Percentiles rank a stretch among this genome's conserved stretches.
Conservation (phyloP, 208 protist genomes). For the Wallacemonas sp. region DNA sequence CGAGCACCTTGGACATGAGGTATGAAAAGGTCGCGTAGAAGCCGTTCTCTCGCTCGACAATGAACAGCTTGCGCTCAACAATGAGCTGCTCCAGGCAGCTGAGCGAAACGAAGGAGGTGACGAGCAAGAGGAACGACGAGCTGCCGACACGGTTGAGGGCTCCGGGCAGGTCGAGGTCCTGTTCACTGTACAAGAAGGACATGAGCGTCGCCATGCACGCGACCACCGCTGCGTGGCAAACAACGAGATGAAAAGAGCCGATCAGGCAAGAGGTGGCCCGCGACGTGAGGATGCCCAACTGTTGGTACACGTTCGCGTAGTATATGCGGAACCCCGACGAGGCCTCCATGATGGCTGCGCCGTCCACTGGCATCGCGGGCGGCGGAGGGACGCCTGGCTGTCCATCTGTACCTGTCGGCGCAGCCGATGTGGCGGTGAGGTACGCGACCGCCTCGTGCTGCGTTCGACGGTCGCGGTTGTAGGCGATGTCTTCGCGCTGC, state of each 20-base stretch:
- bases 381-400: slow-evolving; percentile 18
- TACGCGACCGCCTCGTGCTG: slow-evolving; percentile 9
- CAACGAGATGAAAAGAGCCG: slow-evolving; percentile 76
- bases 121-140: slow-evolving; percentile 81
- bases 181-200: slow-evolving; percentile 76
- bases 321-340: slow-evolving; percentile 57
- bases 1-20: slow-evolving; percentile 86
- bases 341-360: slow-evolving; percentile 38
- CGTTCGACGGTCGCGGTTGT: slow-evolving; percentile 1
- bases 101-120: slow-evolving; percentile 87
- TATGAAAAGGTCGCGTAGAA: slow-evolving; percentile 88
- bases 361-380: slow-evolving; percentile 5
- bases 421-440: slow-evolving; percentile 1
- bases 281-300: slow-evolving; percentile 67
- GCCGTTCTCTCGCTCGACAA: slow-evolving; percentile 87
- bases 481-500: slow-evolving; percentile 28
- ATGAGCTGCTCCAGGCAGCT: slow-evolving; percentile 88
- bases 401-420: slow-evolving; percentile 2
- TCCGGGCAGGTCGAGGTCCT: slow-evolving; percentile 80
- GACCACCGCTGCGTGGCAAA: slow-evolving; percentile 80
- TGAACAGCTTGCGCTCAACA: slow-evolving; percentile 83
- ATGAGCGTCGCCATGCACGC: slow-evolving; percentile 71
- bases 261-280: slow-evolving; percentile 68
- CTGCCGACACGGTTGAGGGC: slow-evolving; percentile 86
- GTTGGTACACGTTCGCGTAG: slow-evolving; percentile 87